phyloP scores from a whole-genome alignment of 768 basidiomycete genomes.

The Boletus rubropictus region DNA sequence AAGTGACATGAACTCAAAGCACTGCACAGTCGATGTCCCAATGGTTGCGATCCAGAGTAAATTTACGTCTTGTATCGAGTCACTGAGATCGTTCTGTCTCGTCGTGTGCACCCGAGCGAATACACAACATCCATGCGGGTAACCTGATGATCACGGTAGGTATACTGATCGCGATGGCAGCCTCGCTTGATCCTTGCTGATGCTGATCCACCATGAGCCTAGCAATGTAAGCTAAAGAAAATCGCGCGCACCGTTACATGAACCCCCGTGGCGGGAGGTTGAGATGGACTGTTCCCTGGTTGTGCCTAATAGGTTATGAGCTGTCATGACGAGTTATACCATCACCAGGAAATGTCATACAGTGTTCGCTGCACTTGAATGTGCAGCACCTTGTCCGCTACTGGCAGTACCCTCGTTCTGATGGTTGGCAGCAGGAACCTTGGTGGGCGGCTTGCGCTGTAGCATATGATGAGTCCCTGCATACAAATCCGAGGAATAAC shows the following conservation, averaged over 20 bases:
- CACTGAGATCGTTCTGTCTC: background rate
- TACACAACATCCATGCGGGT: background rate
- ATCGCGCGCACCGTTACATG: background rate
- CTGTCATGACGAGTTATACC: too few relatives aligned
- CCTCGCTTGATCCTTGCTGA: background rate
- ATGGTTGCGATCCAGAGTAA: too few relatives aligned
- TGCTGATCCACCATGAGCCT: background rate
- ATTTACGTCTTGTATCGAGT: background rate
- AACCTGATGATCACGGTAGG: background rate
- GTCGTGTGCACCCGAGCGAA: background rate
- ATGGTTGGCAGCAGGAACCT: background rate
- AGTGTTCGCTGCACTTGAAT: background rate
- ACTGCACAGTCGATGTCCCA: too few relatives aligned
- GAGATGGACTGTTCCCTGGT: background rate
- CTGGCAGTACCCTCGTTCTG: background rate
- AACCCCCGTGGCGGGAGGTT: background rate
- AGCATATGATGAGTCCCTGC: background rate
- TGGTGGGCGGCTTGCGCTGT: background rate
- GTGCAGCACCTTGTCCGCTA: background rate
- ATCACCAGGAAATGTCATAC: background rate
- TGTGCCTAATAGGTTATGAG: background rate
- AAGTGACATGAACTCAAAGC: too few relatives aligned
- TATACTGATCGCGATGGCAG: background rate
- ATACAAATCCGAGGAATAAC: background rate
- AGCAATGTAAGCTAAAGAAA: background rate